Evolutionary conservation across 495 filamentous ascomycete species (phyloP).

Genomic region (Trichoderma erinaceum): DNA sequence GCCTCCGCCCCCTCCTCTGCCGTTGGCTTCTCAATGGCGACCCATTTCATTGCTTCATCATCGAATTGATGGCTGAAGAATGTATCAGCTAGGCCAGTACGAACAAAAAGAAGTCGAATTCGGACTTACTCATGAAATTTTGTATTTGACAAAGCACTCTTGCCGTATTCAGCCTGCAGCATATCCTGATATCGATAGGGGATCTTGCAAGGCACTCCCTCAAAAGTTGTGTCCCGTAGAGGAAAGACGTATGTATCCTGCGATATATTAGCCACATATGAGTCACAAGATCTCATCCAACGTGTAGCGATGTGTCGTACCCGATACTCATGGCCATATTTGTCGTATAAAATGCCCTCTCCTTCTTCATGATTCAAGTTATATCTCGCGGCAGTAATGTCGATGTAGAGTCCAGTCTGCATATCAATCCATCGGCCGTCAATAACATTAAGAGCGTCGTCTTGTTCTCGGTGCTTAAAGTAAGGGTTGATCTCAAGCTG

Average conservation of each 20-base stretch:
- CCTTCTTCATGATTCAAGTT: conserved; percentile 26
- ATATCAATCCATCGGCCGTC: conserved; percentile 73
- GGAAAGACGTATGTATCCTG: conserved; percentile 38
- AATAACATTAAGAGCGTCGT: conserved; percentile 60
- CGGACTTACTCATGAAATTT: conserved; percentile 48
- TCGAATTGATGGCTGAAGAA: conserved; percentile 35
- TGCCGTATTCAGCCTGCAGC: conserved; percentile 54
- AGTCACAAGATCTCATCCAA: background rate
- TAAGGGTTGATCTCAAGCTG: conserved; percentile 67
- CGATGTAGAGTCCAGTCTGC: conserved; percentile 65
- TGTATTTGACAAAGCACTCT: conserved; percentile 44
- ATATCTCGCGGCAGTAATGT: conserved; percentile 51
- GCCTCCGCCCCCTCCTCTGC: background rate
- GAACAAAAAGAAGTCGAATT: background rate
- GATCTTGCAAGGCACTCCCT: conserved; percentile 54
- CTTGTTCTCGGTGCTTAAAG: conserved; percentile 51
- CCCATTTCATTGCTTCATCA: conserved; percentile 31
- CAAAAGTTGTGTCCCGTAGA: conserved; percentile 48
- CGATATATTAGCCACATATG: background rate
- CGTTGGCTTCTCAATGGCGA: conserved; percentile 19
- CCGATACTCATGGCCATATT: conserved; percentile 36
- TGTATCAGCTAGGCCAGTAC: background rate
- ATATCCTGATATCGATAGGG: conserved; percentile 56
- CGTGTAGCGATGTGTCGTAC: conserved; percentile 22
- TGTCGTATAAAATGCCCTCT: conserved; percentile 35